These are phyloP conservation scores for Irineochytrium annulatum DNA, from an alignment of 192 early-diverging fungal species.

Conservation along the genomic window DNA sequence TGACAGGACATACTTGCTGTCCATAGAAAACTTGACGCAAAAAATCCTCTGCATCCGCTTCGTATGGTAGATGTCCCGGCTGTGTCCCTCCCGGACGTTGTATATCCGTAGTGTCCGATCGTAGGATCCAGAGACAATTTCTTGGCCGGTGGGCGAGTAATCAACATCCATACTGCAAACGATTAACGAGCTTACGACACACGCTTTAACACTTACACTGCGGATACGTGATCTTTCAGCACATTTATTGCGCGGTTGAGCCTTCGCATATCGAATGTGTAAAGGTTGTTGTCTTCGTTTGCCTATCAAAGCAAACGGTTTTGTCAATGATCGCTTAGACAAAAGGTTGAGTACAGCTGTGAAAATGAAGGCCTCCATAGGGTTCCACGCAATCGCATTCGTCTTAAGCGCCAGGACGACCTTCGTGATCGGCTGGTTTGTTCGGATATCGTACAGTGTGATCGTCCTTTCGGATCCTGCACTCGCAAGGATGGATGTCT, in stretches of 20 bases:
- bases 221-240: slow-evolving; percentile 94
- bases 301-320: slow-evolving; percentile 42
- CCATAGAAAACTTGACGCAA: slow-evolving; percentile 89
- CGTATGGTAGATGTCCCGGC: slow-evolving; percentile 92
- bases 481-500: slow-evolving; percentile 87
- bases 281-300: slow-evolving; percentile 97
- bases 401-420: slow-evolving; percentile 70
- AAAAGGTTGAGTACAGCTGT: slow-evolving; percentile 46
- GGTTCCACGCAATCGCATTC: slow-evolving; percentile 98
- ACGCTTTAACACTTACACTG: slow-evolving; percentile 61
- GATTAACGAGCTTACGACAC: slow-evolving; percentile 2
- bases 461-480: slow-evolving; percentile 92
- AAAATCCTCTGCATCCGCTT: slow-evolving; percentile 98
- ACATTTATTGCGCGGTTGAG: slow-evolving; percentile 82
- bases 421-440: slow-evolving; percentile 81
- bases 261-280: slow-evolving; percentile 97
- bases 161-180: slow-evolving; percentile 78
- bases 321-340: slow-evolving; percentile 36
- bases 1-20: slow-evolving; percentile 89
- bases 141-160: slow-evolving; percentile 95
- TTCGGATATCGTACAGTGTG: slow-evolving; percentile 90
- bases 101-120: slow-evolving; percentile 90
- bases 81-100: slow-evolving; percentile 72
- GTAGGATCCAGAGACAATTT: slow-evolving; percentile 94
- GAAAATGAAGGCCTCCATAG: slow-evolving; percentile 98